Evolutionary conservation across 2,329 filamentous ascomycete species (phyloP), one percentile per base, ranked within the genome.

Genomic region (Fusarium keratoplasticum): DNA sequence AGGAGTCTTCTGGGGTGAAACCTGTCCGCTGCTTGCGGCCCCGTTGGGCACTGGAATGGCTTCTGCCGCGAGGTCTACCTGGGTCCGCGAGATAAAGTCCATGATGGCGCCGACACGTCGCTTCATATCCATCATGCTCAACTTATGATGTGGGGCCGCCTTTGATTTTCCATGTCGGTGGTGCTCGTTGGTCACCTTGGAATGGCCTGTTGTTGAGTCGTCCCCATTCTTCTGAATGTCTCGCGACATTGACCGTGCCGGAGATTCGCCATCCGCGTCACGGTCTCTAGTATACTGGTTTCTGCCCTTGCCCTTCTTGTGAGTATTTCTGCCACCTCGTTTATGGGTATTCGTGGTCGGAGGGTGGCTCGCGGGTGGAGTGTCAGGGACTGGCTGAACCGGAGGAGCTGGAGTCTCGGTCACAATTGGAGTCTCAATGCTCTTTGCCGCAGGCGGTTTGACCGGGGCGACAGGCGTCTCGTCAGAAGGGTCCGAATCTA

Each of bases 41-140:
- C 83, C 82, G 38, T 83, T 82, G 25, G 83, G 86, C 74, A 83
- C 83, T 81, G 85, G 86, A 70, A 84, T 83, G 82, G 85, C 83
- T 70, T 92, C 92, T 33, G 89, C 91, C 2, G 94, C 95, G 83
- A 97, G 89, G 79, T 98, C 95, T 8, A 97, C 88, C 81, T 98
- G 95, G 66, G 95, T 96, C 74, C 94, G 91, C 5, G 93, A 92
- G 72, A 98, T 98, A 79, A 96, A 98, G 76, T 96, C 95, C 68
- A 97, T 88, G 80, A 98, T 97, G 22, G 90, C 93, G 5, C 93
- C 90, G 7, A 95, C 94, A 11, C 95, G 92, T 73, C 94, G 91
- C 83, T 94, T 94, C 90, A 97, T 95, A 80, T 98, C 95, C 69
- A 92, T 92, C 91, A 97, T 94, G 31, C 92, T 95, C 66, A 95